These are phyloP conservation scores for Scleroderma bovista DNA, from an alignment of 768 basidiomycete genomes.

Conservation along the genomic window DNA sequence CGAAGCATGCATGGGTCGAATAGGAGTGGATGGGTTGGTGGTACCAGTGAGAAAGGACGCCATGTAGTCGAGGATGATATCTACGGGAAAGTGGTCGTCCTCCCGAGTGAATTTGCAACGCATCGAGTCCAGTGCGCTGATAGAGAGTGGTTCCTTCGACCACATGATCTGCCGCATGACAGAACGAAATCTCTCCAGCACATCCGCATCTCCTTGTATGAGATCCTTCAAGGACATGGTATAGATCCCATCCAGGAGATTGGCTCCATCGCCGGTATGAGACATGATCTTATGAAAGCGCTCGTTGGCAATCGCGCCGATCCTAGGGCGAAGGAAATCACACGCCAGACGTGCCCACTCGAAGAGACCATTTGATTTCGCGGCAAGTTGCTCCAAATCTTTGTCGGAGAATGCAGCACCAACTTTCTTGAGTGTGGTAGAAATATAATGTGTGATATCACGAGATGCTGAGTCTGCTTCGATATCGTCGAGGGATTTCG, in stretches of 20 bases:
- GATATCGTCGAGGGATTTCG: background rate
- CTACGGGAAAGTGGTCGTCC: background rate
- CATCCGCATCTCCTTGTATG: background rate
- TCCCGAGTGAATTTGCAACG: background rate
- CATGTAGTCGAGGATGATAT: background rate
- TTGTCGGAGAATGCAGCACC: background rate
- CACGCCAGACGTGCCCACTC: background rate
- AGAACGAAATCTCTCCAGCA: background rate
- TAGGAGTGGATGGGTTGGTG: background rate
- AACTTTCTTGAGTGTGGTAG: background rate
- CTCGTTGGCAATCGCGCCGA: background rate
- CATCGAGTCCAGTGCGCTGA: background rate
- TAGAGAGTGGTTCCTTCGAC: background rate
- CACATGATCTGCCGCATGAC: background rate
- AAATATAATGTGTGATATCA: background rate
- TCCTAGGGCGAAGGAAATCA: background rate
- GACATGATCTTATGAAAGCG: background rate
- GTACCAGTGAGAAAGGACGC: constrained; percentile 3
- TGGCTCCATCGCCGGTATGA: background rate
- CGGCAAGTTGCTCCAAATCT: background rate
- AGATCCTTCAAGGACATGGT: background rate
- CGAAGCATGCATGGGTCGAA: constrained; percentile 20
- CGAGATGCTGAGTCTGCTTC: background rate
- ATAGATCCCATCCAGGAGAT: background rate
- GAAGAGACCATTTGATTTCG: background rate